phyloP scores from a whole-genome alignment of 805 yeast genomes.

The Ogataea allantospora region DNA sequence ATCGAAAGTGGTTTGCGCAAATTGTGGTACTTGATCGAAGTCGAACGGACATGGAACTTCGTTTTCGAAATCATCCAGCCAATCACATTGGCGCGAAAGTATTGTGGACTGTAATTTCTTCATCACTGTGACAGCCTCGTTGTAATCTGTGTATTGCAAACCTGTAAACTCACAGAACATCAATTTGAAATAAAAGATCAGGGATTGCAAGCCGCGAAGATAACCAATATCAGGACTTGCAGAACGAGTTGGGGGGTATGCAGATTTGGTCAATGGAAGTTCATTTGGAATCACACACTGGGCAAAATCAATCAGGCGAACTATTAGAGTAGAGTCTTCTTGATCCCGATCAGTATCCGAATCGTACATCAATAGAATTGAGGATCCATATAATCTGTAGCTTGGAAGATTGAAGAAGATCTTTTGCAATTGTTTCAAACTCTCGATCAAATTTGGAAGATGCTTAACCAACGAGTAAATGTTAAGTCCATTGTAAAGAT shows the following conservation, averaged over 20 bases:
- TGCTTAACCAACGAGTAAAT: conserved; percentile 59
- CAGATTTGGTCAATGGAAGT: conserved; percentile 40
- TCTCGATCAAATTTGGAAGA: conserved; percentile 62
- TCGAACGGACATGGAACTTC: conserved; percentile 23
- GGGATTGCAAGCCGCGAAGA: conserved; percentile 73
- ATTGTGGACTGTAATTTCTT: conserved; percentile 18
- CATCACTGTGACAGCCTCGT: conserved; percentile 20
- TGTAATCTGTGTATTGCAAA: conserved; percentile 18
- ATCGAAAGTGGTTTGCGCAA: conserved; percentile 23
- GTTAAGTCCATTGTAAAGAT: conserved; percentile 71
- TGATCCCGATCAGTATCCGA: conserved; percentile 40
- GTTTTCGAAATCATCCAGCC: conserved; percentile 38
- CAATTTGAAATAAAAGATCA: conserved; percentile 60
- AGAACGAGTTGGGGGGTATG: conserved; percentile 72
- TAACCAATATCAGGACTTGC: conserved; percentile 76
- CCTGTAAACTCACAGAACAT: conserved; percentile 58
- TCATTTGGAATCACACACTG: conserved; percentile 77
- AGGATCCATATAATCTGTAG: conserved; percentile 89
- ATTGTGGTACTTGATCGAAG: conserved; percentile 26
- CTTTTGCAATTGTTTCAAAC: conserved; percentile 54
- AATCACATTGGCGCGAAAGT: conserved; percentile 26
- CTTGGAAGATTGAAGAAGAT: conserved; percentile 60
- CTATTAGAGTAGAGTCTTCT: conserved; percentile 31
- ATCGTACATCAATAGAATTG: conserved; percentile 86
- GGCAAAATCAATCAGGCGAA: conserved; percentile 94